Evolutionary conservation across 192 early-diverging fungal species (phyloP), one percentile per base, ranked within the genome.

Genomic region (Linnemannia zychae): DNA sequence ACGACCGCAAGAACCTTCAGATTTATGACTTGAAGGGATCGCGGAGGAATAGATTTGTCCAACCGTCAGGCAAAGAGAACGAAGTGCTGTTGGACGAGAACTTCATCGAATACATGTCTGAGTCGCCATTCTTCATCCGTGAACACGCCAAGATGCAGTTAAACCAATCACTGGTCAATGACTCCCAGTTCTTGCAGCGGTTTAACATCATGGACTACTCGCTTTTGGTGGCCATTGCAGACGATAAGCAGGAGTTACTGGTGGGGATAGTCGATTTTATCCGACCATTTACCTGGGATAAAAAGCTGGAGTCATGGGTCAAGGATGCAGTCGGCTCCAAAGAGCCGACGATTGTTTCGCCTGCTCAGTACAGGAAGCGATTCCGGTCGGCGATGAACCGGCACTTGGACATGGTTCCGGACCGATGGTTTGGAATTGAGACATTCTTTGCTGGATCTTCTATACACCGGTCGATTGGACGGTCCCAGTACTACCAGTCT

Each of bases 261-360:
- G 95, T 98, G n/a, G 98, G 98, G 7, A 99, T 99, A 71, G 97
- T 99, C 87, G 98, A 99, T 82, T 99, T 97, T 89, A 98, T 99
- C 60, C 94, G 98, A 65, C 97, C 97, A 11, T 99, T 98, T 85
- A 99, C 98, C 0, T 99, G 98, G 97, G 98, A 99, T 84, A 99
- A 99, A 89, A 97, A 97, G 87, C 82, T 99, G 22, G 98, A 99
- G 84, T 96, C 94, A 72, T 98, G 97, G 97, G 98, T 99, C 46
- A 99, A 99, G 87, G 98, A 98, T 80, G 92, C 97, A 0, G 97
- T 98, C 18, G 96, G 97, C 24, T 95, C 96, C 13, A 94, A 92
- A 77, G 95, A 96, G 40, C 98, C 98, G 4, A 99, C 98, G 1
- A 99, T 99, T 87, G 95, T 99, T 16, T 96, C 97, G 28, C 98